phyloP scores from a whole-genome alignment of 2,329 filamentous ascomycete species.

The Calycina herbarum region DNA sequence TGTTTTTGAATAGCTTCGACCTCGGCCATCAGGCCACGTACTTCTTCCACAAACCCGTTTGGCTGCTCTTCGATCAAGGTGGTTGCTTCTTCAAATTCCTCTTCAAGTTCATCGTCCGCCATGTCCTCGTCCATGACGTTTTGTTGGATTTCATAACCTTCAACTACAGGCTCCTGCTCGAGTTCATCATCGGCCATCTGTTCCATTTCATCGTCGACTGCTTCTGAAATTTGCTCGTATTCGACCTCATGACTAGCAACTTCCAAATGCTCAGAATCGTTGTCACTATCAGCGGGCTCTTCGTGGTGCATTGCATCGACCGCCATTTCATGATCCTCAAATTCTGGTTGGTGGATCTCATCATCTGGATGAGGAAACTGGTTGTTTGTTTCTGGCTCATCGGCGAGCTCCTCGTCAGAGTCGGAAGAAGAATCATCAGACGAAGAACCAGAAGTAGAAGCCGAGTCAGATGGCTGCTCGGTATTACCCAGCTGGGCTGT shows the following conservation, averaged over 20 bases:
- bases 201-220: background rate
- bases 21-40: background rate
- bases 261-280: background rate
- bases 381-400: background rate
- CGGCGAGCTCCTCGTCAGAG: background rate
- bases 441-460: background rate
- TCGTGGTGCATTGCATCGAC: background rate
- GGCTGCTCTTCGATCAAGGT: background rate
- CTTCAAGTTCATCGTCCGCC: background rate
- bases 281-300: background rate
- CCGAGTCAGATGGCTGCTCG: background rate
- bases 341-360: background rate
- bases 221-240: background rate
- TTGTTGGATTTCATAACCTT: background rate
- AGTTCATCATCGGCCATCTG: background rate
- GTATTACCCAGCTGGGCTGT: background rate
- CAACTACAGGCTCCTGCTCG: background rate
- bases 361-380: background rate
- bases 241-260: background rate
- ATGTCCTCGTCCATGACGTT: background rate
- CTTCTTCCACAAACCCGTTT: background rate
- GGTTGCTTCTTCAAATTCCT: background rate
- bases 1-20: background rate
- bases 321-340: background rate
- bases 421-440: background rate